phyloP scores from a whole-genome alignment of 805 yeast species.

The Nakazawaea wyomingensis region DNA sequence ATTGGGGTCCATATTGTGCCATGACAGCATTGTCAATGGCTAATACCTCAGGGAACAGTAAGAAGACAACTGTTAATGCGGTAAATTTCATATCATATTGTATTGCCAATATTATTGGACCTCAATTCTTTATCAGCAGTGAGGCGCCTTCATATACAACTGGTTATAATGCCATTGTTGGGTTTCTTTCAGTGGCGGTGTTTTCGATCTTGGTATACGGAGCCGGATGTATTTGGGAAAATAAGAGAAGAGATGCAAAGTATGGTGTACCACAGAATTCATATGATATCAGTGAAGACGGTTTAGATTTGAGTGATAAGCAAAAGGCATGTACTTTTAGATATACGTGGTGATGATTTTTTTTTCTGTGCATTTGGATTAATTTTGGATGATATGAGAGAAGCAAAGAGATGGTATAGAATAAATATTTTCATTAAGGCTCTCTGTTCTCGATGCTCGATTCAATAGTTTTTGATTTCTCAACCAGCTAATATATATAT shows the following conservation, averaged over 20 bases:
- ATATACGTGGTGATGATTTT: slow-evolving; percentile 16
- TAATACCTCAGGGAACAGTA: slow-evolving; percentile 45
- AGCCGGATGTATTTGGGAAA: slow-evolving; percentile 11
- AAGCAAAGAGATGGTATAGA: too few relatives aligned
- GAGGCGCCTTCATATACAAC: slow-evolving; percentile 38
- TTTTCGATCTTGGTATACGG: slow-evolving; percentile 12
- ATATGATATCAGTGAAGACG: slow-evolving; percentile 11
- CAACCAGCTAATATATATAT: too few relatives aligned
- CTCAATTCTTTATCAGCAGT: slow-evolving; percentile 48
- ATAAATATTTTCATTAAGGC: too few relatives aligned
- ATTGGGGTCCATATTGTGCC: slow-evolving; percentile 18
- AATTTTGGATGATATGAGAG: too few relatives aligned
- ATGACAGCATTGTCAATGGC: slow-evolving; percentile 27
- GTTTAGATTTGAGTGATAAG: slow-evolving; percentile 15
- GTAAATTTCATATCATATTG: slow-evolving; percentile 40
- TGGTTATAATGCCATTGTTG: slow-evolving; percentile 20
- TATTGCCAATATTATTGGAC: slow-evolving; percentile 47
- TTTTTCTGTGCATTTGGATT: too few relatives aligned
- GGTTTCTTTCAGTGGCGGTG: slow-evolving; percentile 8
- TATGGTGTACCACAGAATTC: slow-evolving; percentile 8
- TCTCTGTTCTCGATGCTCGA: too few relatives aligned
- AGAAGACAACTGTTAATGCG: slow-evolving; percentile 42
- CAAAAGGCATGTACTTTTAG: slow-evolving; percentile 15
- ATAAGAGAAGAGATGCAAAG: slow-evolving; percentile 11
- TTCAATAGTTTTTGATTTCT: too few relatives aligned